phyloP scores from a whole-genome alignment of 352 stramenopile genomes.

The Globisporangium iwayamae region DNA sequence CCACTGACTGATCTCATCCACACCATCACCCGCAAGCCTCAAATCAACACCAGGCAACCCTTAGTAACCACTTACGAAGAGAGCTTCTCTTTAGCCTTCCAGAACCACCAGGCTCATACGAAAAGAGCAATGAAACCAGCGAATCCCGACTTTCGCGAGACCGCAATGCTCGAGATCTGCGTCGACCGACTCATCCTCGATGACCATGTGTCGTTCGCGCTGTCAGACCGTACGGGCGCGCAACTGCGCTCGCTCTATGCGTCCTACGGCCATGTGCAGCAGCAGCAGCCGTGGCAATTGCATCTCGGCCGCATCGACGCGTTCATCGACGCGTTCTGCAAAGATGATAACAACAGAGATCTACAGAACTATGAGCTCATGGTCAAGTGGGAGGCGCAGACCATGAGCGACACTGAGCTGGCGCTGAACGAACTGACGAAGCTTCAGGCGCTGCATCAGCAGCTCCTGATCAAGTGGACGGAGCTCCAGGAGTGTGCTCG shows the following conservation, averaged over 20 bases:
- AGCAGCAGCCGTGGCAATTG: constrained; percentile 45
- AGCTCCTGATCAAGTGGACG: constrained; percentile 43
- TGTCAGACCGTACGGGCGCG: constrained; percentile 59
- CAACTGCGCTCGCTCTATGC: constrained; percentile 56
- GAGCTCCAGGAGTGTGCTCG: constrained; percentile 45
- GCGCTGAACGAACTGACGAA: constrained; percentile 36
- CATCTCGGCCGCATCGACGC: constrained; percentile 43
- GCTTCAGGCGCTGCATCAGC: constrained; percentile 53
- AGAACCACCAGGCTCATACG: neutral
- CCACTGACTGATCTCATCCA: constrained; percentile 13
- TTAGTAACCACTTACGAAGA: neutral
- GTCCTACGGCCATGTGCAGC: constrained; percentile 50
- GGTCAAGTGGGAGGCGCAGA: constrained; percentile 16
- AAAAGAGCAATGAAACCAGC: neutral
- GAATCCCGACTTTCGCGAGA: neutral
- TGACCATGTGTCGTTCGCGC: constrained; percentile 65
- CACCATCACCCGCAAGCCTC: neutral
- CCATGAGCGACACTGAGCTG: constrained; percentile 31
- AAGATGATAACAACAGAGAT: neutral
- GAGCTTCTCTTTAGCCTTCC: neutral
- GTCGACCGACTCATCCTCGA: constrained; percentile 66
- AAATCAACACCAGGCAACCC: neutral
- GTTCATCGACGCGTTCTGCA: constrained; percentile 28
- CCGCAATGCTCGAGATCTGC: constrained; percentile 42
- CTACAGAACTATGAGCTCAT: neutral